phyloP scores from a whole-genome alignment of 768 basidiomycete genomes.

The Auriculariales sp. region DNA sequence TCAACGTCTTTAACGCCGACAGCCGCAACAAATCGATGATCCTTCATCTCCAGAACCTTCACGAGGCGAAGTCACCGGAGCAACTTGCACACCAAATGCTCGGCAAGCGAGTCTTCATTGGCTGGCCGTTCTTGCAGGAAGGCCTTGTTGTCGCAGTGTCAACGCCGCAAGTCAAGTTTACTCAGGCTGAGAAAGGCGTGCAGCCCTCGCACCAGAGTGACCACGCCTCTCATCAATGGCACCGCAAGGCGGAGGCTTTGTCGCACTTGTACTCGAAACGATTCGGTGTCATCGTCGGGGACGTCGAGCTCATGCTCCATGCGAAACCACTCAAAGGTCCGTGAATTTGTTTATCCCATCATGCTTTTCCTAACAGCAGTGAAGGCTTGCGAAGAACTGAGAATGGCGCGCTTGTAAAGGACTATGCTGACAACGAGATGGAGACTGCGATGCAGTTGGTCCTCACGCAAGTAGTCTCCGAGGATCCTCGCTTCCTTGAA shows the following conservation, averaged over 20 bases:
- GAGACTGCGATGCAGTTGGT: slow-evolving; percentile 84
- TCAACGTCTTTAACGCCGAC: slow-evolving; percentile 87
- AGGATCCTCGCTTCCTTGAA: slow-evolving; percentile 82
- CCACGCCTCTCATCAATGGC: slow-evolving; percentile 62
- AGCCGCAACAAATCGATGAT: slow-evolving; percentile 90
- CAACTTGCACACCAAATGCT: slow-evolving; percentile 65
- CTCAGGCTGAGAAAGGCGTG: slow-evolving; percentile 43
- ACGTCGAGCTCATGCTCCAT: slow-evolving; percentile 69
- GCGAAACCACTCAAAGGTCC: slow-evolving; percentile 83
- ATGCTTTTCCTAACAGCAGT: background rate
- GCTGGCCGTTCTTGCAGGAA: slow-evolving; percentile 95
- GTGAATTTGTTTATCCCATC: slow-evolving; percentile 7
- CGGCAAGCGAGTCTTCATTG: slow-evolving; percentile 61
- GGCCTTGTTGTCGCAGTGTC: slow-evolving; percentile 77
- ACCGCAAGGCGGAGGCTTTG: slow-evolving; percentile 63
- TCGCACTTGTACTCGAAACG: slow-evolving; percentile 81
- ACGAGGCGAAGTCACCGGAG: slow-evolving; percentile 51
- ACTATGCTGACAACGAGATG: slow-evolving; percentile 72
- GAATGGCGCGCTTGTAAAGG: slow-evolving; percentile 83
- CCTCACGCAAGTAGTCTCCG: slow-evolving; percentile 63
- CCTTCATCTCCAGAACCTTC: slow-evolving; percentile 63
- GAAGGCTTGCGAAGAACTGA: slow-evolving; percentile 82
- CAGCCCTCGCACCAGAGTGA: slow-evolving; percentile 60
- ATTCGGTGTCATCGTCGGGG: slow-evolving; percentile 72
- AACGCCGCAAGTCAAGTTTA: slow-evolving; percentile 77